A percentile compares a stretch with the other conserved stretches of the same genome.
phyloP scores from a whole-genome alignment of 495 filamentous ascomycete species.

The Tuber melanosporum region DNA sequence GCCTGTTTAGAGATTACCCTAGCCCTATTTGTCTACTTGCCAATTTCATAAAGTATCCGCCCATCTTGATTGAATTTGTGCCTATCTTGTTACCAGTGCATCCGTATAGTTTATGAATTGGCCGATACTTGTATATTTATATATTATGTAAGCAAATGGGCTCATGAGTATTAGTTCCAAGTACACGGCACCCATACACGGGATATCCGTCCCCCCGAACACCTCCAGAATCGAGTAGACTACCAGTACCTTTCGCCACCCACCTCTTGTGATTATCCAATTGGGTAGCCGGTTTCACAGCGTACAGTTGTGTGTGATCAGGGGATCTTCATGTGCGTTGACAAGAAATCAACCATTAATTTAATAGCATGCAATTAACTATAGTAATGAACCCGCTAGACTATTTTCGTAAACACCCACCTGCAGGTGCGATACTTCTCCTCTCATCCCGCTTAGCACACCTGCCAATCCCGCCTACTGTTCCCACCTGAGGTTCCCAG shows the following conservation, averaged over 20 bases:
- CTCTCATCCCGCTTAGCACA: background rate
- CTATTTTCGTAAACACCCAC: background rate
- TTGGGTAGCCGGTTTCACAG: background rate
- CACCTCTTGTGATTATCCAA: background rate
- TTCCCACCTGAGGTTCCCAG: slow-evolving; percentile 57
- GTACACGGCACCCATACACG: too few relatives aligned
- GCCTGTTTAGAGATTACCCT: too few relatives aligned
- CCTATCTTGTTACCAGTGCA: too few relatives aligned
- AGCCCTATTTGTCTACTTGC: too few relatives aligned
- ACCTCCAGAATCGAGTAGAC: too few relatives aligned
- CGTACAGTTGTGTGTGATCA: background rate
- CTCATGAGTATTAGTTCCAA: too few relatives aligned
- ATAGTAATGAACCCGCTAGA: background rate
- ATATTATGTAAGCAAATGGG: too few relatives aligned
- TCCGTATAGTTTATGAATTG: too few relatives aligned
- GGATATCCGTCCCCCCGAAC: background rate
- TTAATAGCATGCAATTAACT: background rate
- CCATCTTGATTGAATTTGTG: too few relatives aligned
- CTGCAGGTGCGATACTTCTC: too few relatives aligned
- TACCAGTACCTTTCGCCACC: background rate
- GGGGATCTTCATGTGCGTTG: background rate
- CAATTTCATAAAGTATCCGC: too few relatives aligned
- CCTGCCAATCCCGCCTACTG: slow-evolving; percentile 22
- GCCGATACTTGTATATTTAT: too few relatives aligned
- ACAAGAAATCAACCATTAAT: background rate